Base-by-base conservation (phyloP, 345 rosid species). In the Kernera saxatilis region DNA sequence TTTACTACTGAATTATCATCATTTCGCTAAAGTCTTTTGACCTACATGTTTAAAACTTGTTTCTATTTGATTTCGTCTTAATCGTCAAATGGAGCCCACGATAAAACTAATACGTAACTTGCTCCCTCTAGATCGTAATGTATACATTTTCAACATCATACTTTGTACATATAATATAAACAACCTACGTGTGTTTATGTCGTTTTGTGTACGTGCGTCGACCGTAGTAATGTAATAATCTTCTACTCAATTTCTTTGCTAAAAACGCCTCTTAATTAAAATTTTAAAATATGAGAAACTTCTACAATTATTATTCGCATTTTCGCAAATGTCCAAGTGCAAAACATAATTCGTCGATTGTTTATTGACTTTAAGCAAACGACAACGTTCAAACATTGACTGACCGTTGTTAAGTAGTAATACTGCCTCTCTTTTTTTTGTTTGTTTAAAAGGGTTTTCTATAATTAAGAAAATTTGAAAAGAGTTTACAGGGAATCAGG, bases 181-280 rank as follows among this genome's bases (percentile, higher is more conserved):
- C 22, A 58, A 57, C 48, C 0, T 27, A 29, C 44, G 55, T 70
- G 59, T 70, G 15, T 70, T 25, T 37, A 36, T 45, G 75, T 62
- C 69, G 63, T 71, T 53, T 72, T 62, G 70, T 46, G 63, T 62
- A 63, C 76, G 63, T 40, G 54, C 27, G 18, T 62, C 62, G 35
- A 41, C 54, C 21, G 13, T 25, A 52, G n/a, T 27, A 62, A 12
- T 11, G 13, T 25, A 52, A 11, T 27, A 62, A 12, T 11, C 63
- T 62, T 60, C 75, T 40, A 29, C 51, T 15, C 69, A 29, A 29
- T 40, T 50, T 51, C 9, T 50, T 71, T 50, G 19, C 25, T 29
- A 40, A 23, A 44, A 69, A 32, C 18, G 56, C 2, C 22, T 33
- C 8, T 13, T 27, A 27, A 48, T 57, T 27, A 40, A 27, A 8